Percentiles rank a stretch among this genome's conserved stretches.
phyloP scores from a whole-genome alignment of 306 rosid genomes.

The Vachellia collinsii region DNA sequence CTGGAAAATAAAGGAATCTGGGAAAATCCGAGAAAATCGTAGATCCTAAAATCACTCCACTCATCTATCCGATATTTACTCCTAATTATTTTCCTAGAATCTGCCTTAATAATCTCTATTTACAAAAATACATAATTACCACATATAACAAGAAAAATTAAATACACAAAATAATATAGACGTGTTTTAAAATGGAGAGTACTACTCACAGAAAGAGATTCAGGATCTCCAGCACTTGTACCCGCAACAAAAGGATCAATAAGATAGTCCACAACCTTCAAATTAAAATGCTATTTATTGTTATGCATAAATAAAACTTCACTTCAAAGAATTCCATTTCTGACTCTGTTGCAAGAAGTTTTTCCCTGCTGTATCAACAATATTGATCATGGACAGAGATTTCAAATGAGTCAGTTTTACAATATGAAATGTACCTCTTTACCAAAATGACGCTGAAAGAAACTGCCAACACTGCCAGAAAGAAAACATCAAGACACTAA shows the following conservation, averaged over 20 bases:
- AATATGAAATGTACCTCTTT: constrained; percentile 65
- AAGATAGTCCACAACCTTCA: constrained; percentile 92
- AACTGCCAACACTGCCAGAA: constrained; percentile 71
- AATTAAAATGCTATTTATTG: constrained; percentile 6
- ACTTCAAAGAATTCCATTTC: constrained; percentile 19
- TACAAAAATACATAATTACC: too few species aligned
- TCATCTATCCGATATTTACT: too few species aligned
- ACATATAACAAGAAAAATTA: constrained; percentile 16
- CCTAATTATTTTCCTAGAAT: too few species aligned
- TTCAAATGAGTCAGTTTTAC: constrained; percentile 9
- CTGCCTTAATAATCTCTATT: too few species aligned
- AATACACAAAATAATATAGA: background rate
- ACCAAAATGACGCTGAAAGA: constrained; percentile 96
- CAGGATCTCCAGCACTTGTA: constrained; percentile 86
- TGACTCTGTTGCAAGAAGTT: constrained; percentile 12
- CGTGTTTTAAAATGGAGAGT: constrained; percentile 34
- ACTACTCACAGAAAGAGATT: constrained; percentile 90
- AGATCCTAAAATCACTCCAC: too few species aligned
- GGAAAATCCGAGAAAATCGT: too few species aligned
- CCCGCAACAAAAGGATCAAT: constrained; percentile 93
- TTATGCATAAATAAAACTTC: background rate
- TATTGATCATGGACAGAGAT: constrained; percentile 19
- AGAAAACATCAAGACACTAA: constrained; percentile 32
- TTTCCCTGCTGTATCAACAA: constrained; percentile 23
- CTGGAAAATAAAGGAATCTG: too few species aligned